Evolutionary conservation across 345 rosid genomes (phyloP).

Genomic region (Populus euphratica): DNA sequence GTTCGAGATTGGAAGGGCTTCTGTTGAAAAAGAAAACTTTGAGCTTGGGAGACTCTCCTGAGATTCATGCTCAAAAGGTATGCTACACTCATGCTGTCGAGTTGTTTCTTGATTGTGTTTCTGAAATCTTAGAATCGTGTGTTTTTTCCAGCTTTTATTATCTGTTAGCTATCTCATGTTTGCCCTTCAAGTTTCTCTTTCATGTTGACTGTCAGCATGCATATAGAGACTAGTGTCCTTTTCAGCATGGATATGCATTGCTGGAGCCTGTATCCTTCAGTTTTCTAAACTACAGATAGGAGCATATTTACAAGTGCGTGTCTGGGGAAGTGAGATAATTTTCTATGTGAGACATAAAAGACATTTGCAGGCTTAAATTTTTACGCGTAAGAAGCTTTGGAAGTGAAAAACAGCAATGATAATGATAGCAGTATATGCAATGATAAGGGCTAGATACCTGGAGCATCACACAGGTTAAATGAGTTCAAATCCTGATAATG

Average conservation of each 20-base stretch:
- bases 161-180: constrained; percentile 1
- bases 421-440: neutral
- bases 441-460: neutral
- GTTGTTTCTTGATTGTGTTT: neutral
- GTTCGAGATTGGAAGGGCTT: constrained; percentile 81
- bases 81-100: neutral
- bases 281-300: neutral
- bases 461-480: neutral
- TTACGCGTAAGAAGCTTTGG: neutral
- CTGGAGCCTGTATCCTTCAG: neutral
- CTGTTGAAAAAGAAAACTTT: constrained; percentile 61
- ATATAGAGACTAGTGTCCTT: neutral
- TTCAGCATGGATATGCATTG: neutral
- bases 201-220: constrained; percentile 3
- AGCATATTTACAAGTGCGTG: neutral
- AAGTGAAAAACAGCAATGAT: neutral
- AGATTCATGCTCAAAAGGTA: constrained; percentile 93
- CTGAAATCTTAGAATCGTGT: neutral
- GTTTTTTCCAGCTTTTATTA: constrained; percentile 7
- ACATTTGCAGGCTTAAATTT: neutral
- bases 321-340: neutral
- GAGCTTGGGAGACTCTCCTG: constrained; percentile 77
- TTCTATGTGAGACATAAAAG: neutral
- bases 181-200: neutral
- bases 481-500: neutral